These are phyloP conservation scores for Pugionium cornutum DNA, from an alignment of 345 rosid species.

Conservation along the genomic window DNA sequence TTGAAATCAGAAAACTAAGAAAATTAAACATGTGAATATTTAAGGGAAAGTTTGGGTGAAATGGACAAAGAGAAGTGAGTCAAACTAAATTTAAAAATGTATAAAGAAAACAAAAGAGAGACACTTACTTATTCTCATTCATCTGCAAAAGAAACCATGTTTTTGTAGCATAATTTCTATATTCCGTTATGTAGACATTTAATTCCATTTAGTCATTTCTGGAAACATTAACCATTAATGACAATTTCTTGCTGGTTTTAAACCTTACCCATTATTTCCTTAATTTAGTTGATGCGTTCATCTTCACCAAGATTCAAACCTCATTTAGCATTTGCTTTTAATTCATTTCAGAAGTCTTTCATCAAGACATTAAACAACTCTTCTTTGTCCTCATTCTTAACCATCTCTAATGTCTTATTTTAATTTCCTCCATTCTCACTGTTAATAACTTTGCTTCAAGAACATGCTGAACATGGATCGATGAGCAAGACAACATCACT, in stretches of 20 bases:
- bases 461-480: no score
- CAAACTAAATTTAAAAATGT: slow-evolving; percentile 17
- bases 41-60: slow-evolving; percentile 18
- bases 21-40: slow-evolving; percentile 36
- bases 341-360: slow-evolving; percentile 40
- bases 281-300: slow-evolving; percentile 3
- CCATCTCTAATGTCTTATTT: background rate
- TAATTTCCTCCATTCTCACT: slow-evolving; percentile 22
- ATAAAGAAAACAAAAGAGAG: slow-evolving; percentile 38
- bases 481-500: no score
- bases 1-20: slow-evolving; percentile 29
- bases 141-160: slow-evolving; percentile 44
- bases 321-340: slow-evolving; percentile 42
- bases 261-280: slow-evolving; percentile 42
- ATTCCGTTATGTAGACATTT: slow-evolving; percentile 28
- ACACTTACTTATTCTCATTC: slow-evolving; percentile 42
- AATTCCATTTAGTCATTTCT: slow-evolving; percentile 33
- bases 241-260: slow-evolving; percentile 41
- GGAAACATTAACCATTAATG: slow-evolving; percentile 37
- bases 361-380: slow-evolving; percentile 36
- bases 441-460: background rate
- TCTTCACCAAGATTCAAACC: slow-evolving; percentile 36
- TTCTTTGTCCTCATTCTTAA: background rate
- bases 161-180: slow-evolving; percentile 35
- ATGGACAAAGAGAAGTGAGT: slow-evolving; percentile 41